Evolutionary conservation across 179 eudicot genomes (phyloP), one percentile per base, ranked within the genome.

Genomic region (Silene coronaria): DNA sequence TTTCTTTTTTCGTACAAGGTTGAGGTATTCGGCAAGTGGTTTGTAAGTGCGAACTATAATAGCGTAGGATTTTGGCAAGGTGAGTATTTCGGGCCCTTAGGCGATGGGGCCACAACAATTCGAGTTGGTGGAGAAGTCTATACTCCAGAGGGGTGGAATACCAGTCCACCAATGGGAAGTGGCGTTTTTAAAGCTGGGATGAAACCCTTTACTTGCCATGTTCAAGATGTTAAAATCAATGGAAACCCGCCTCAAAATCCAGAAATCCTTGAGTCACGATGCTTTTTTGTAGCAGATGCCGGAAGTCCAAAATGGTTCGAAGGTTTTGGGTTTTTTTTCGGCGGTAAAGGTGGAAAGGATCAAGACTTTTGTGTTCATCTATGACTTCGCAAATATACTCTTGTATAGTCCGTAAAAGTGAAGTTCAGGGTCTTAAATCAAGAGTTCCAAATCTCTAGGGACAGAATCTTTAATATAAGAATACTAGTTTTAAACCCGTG

Each of bases 311-410:
- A 32, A 19, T 11, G 8, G 27, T 34, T 61, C 11, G 1, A 34
- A 11, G 67, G 67, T 34, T n/a, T 30, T 34, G 76, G 76, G 5
- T 32, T 73, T 19, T 73, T 30, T n/a, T 17, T 71, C 3, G 75
- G 75, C 27, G 75, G 75, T n/a, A 17, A 32, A 0, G 75, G 75
- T 2, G 64, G 75, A 71, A 32, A 55, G 5, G 75, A 45, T 46
- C 7, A 27, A 8, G 62, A 26, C 14, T 0, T 0, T 7, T 68
- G 72, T 27, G 27, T 22, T 59, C 8, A 59, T 36, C 2, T 3
- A 28, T 28, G 3, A 28, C 3, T 28, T 28, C 32, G 3, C 1
- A 28, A 28, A 28, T 28, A 28, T 28, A n/a, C n/a, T n/a, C n/a
- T n/a, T n/a, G n/a, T n/a, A n/a, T n/a, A n/a, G n/a, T n/a, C n/a